phyloP scores from a whole-genome alignment of 331 rosid species.

The Pyracantha coccinea region DNA sequence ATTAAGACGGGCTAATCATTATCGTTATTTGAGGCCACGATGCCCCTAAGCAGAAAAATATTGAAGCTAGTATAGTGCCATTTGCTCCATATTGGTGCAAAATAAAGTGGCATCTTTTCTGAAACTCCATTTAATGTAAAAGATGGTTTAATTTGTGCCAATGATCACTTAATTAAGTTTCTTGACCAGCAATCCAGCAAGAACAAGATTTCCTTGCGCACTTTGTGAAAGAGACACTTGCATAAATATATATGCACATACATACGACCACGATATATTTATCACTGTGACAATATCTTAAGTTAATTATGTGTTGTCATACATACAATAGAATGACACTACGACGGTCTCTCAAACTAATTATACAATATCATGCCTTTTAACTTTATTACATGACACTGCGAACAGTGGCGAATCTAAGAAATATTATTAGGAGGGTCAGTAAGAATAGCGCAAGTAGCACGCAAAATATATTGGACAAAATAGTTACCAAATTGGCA shows the following conservation, averaged over 20 bases:
- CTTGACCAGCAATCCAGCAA: not conserved
- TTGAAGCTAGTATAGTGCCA: conserved; percentile 23
- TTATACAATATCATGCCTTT: not conserved
- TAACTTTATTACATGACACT: not conserved
- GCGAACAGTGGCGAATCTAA: no score
- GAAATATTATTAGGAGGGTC: no score
- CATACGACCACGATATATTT: no score
- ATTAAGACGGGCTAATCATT: conserved; percentile 12
- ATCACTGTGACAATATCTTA: no score
- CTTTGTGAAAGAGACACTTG: conserved; percentile 2
- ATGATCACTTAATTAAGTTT: conserved; percentile 31
- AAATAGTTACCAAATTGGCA: no score
- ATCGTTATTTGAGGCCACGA: conserved; percentile 36
- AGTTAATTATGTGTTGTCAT: not conserved
- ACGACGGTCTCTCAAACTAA: no score
- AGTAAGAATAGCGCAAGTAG: no score
- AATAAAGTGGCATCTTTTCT: conserved; percentile 37
- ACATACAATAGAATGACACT: not conserved
- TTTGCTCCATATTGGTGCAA: conserved; percentile 25
- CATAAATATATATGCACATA: no score
- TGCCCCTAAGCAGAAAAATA: conserved; percentile 9
- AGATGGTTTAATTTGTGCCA: conserved; percentile 16
- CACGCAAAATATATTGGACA: no score
- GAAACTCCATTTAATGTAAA: conserved; percentile 15
- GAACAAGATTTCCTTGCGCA: not conserved